Conservation (phyloP, 805 yeast species). For the Pichia scutulata region DNA sequence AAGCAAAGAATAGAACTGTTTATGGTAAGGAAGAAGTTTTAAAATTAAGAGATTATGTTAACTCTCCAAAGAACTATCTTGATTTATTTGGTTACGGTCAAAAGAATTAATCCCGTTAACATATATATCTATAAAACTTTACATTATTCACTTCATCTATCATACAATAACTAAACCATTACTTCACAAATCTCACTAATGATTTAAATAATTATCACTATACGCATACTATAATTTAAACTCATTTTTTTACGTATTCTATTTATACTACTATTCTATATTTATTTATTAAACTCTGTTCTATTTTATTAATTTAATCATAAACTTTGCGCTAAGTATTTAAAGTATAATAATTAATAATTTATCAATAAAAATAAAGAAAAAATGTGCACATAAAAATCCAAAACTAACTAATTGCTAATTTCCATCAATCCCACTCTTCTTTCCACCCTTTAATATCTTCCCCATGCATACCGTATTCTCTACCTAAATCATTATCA, state of each 20-base stretch:
- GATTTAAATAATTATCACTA: background rate
- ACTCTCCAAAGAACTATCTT: constrained; percentile 28
- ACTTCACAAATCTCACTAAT: background rate
- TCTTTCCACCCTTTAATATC: constrained; percentile 25
- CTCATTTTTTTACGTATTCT: background rate
- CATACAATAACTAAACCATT: background rate
- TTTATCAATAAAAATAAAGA: background rate
- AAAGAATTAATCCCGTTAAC: constrained; percentile 3
- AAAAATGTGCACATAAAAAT: background rate
- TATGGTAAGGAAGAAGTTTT: constrained; percentile 30
- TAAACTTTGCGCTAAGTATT: background rate
- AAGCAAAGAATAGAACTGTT: constrained; percentile 30
- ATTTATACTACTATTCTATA: background rate
- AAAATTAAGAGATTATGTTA: constrained; percentile 30
- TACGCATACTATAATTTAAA: background rate
- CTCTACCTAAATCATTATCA: constrained; percentile 21
- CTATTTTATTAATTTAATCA: background rate
- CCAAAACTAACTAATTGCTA: background rate
- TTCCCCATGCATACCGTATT: constrained; percentile 26
- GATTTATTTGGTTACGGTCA: constrained; percentile 25
- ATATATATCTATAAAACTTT: background rate
- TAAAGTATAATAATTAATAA: too few relatives aligned
- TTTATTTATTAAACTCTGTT: background rate
- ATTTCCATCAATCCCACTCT: background rate
- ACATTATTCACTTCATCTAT: constrained; percentile 6